Evolutionary conservation across 768 basidiomycete genomes (phyloP).

Genomic region (Tulasnella sp.): DNA sequence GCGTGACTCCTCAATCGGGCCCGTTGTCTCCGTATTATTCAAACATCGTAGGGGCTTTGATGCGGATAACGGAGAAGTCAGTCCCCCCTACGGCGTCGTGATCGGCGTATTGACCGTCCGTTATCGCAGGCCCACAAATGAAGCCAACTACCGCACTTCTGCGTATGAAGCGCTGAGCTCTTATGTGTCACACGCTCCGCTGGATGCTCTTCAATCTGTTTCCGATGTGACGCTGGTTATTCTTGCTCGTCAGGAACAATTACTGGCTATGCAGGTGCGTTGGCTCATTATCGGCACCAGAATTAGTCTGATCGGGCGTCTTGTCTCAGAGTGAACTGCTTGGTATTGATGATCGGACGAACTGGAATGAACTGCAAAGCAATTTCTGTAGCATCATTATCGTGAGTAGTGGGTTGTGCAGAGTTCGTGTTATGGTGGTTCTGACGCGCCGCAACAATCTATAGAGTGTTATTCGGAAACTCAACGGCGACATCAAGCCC

Average conservation of each 20-base stretch:
- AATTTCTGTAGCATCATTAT: slow-evolving; percentile 87
- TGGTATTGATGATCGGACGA: slow-evolving; percentile 90
- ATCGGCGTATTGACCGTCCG: slow-evolving; percentile 8
- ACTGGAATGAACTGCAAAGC: slow-evolving; percentile 97
- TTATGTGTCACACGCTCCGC: slow-evolving; percentile 66
- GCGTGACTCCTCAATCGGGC: slow-evolving; percentile 43
- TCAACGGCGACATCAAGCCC: slow-evolving; percentile 70
- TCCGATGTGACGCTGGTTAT: slow-evolving; percentile 71
- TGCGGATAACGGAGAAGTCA: slow-evolving; percentile 79
- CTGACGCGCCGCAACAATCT: neutral
- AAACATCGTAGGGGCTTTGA: slow-evolving; percentile 68
- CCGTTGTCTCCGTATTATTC: slow-evolving; percentile 84
- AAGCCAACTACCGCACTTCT: slow-evolving; percentile 84
- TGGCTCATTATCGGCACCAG: neutral
- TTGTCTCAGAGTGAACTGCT: slow-evolving; percentile 69
- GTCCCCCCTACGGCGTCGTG: slow-evolving; percentile 20
- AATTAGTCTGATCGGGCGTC: neutral
- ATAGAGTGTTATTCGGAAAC: slow-evolving; percentile 75
- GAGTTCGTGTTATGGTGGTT: neutral
- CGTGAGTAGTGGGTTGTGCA: slow-evolving; percentile 34
- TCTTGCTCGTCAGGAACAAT: slow-evolving; percentile 80
- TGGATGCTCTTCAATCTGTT: slow-evolving; percentile 68
- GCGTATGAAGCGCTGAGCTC: slow-evolving; percentile 93
- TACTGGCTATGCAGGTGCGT: slow-evolving; percentile 68
- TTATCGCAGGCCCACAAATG: slow-evolving; percentile 54